Base-by-base conservation (phyloP, 2,329 filamentous ascomycete genomes). In the Lasiodiplodia citricola region DNA sequence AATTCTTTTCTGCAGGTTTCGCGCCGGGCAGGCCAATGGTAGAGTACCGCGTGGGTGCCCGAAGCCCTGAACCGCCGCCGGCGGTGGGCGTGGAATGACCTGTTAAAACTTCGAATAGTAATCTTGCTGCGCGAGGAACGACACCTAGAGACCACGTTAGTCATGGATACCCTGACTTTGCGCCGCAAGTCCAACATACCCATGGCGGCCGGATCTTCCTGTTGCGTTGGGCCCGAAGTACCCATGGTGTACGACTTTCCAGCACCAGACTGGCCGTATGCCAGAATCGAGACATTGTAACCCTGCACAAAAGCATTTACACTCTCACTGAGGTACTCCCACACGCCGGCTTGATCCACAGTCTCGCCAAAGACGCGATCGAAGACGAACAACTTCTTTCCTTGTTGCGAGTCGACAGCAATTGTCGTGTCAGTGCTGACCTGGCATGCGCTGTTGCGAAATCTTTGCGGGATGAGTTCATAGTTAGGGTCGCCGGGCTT, bases 181-280 rank as follows among this genome's bases (percentile, higher is more conserved):
- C 13, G 18, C 28, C 23, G 13, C 6, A 31, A 25, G 25, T 65
- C 55, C 44, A 51, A 82, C 91, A 80, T 86, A 96, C 93, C 94
- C 92, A 95, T 96, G 37, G 88, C 80, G 8, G 91, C 87, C 37
- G 85, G 72, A 74, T 95, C 86, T 31, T 84, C 85, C 76, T 96
- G 91, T 75, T 97, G 94, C 25, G 80, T 80, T 2, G 94, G 93
- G 4, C 94, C 94, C 0, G 95, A 94, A 0, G 96, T 99, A 68
- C 96, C 96, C 96, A 99, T 99, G 0, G 96, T 99, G 78, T 97
- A 98, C 2, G 95, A 98, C 83, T 99, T 99, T 74, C 96, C 96
- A 13, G 96, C 94, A 68, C 96, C 96, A 35, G 96, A 99, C 83
- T 99, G 96, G 73, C 96, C 96, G 76, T 99, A 99, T 58, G 96